Evolutionary conservation across 2,329 filamentous ascomycete species (phyloP), one percentile per base, ranked within the genome.

Genomic region (Fusarium pseudocircinatum): DNA sequence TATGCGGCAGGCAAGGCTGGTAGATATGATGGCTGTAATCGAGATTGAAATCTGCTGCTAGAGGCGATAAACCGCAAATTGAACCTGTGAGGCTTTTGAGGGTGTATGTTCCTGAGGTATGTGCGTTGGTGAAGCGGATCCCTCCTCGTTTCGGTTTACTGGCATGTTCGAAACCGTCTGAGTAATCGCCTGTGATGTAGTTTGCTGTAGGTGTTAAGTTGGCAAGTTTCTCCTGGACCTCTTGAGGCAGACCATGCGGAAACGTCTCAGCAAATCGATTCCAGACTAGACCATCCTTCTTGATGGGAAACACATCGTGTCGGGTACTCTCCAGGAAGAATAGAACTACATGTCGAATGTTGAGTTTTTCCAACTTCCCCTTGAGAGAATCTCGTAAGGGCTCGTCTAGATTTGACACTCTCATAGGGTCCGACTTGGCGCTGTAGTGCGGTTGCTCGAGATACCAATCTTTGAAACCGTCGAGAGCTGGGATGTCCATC

Each of bases 291-390:
- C 81, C 82, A 6, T 79, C 74, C 57, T 82, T 82, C 30, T 84
- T 84, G 40, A 85, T 72, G 0, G 84, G 84, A 47, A 85, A 86
- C 2, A 85, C 79, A 49, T 86, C 84, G 8, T 82, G 81, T 18
- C 84, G 79, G 1, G 83, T 85, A 50, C 84, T 85, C 61, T 86
- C 84, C 14, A 86, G 77, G n/a, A 84, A 79, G n/a, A 86, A 62
- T 16, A 85, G 65, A 24, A 85, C 74, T 6, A 86, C 77, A 62
- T 86, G 83, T 52, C 83, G 83, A 46, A 86, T 82, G 13, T 79
- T 79, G 16, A 84, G 73, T 4, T 75, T 64, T 16, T 63, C 37
- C 6, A 82, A 60, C 42, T 72, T 76, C 15, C 69, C 66, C 11
- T 67, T 67, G 6, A 82, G 73, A 2, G 54, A 63, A 14, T 76